These are phyloP conservation scores for Castanospermum australe DNA, from an alignment of 306 rosid genomes.

Conservation along the genomic window DNA sequence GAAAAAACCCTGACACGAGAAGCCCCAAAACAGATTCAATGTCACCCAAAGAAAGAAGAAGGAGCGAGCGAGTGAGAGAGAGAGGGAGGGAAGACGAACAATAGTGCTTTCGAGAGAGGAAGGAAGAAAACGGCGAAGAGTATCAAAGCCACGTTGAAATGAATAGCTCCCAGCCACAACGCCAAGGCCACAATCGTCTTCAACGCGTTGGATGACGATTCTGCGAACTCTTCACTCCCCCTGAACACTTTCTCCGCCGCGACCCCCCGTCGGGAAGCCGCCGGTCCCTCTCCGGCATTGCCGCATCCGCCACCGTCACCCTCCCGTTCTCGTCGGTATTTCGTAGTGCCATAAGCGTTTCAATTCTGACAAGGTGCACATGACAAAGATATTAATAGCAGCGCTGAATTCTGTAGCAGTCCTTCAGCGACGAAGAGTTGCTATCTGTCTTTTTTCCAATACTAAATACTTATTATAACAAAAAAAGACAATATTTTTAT, in stretches of 20 bases:
- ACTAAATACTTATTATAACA: too few relatives aligned
- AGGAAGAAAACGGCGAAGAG: slow-evolving; percentile 59
- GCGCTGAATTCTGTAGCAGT: too few relatives aligned
- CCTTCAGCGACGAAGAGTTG: too few relatives aligned
- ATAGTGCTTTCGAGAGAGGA: slow-evolving; percentile 54
- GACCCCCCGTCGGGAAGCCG: neutral
- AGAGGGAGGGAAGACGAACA: slow-evolving; percentile 41
- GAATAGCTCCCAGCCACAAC: slow-evolving; percentile 80
- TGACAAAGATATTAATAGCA: too few relatives aligned
- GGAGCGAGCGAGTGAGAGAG: too few relatives aligned
- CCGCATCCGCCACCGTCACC: neutral
- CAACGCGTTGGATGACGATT: slow-evolving; percentile 19
- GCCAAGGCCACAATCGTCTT: slow-evolving; percentile 46
- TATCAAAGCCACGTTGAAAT: slow-evolving; percentile 48
- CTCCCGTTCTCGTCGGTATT: neutral
- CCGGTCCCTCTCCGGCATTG: neutral
- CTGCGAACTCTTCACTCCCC: slow-evolving; percentile 33
- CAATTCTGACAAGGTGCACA: neutral
- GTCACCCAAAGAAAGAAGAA: neutral
- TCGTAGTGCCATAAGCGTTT: neutral
- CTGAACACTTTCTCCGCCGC: slow-evolving; percentile 35
- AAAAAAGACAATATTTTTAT: too few relatives aligned
- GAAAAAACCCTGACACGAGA: slow-evolving; percentile 59
- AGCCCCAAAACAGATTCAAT: neutral
- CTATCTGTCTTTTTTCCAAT: too few relatives aligned